phyloP scores from a whole-genome alignment of 371 early-diverging fungal species.

The Syncephalastrum monosporum region DNA sequence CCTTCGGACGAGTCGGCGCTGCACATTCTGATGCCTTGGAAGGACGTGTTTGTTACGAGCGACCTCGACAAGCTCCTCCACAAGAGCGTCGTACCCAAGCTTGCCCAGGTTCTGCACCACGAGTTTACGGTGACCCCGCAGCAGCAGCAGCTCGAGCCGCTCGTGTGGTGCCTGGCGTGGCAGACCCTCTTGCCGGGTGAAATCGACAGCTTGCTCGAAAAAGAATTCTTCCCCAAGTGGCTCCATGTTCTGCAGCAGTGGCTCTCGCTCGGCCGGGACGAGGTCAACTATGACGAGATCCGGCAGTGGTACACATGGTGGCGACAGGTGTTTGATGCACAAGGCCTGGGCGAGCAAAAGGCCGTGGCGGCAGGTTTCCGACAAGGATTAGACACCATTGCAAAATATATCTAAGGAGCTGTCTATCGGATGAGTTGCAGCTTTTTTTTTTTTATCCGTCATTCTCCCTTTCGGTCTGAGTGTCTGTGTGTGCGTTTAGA shows the following conservation, averaged over 20 bases:
- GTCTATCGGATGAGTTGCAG: too few species aligned
- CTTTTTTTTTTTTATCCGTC: too few species aligned
- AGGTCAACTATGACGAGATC: constrained; percentile 64
- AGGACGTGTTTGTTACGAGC: constrained; percentile 58
- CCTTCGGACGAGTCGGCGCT: constrained; percentile 65
- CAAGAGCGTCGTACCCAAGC: constrained; percentile 69
- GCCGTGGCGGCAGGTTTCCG: constrained; percentile 55
- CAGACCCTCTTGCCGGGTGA: constrained; percentile 51
- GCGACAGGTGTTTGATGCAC: constrained; percentile 60
- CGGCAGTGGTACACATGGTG: constrained; percentile 72
- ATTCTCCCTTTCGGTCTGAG: too few species aligned
- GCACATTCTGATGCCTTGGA: constrained; percentile 66
- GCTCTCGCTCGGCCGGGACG: constrained; percentile 49
- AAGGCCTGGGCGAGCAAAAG: constrained; percentile 41
- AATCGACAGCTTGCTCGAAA: constrained; percentile 62
- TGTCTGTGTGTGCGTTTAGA: too few species aligned
- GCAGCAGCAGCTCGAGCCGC: constrained; percentile 60
- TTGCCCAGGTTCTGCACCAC: constrained; percentile 56
- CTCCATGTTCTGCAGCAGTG: constrained; percentile 65
- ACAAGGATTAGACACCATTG: constrained; percentile 74
- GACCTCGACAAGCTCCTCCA: constrained; percentile 62
- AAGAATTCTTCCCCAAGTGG: constrained; percentile 82
- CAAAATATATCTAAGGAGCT: constrained; percentile 13
- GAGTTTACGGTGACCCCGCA: constrained; percentile 78
- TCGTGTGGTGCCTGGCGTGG: constrained; percentile 70